These are phyloP conservation scores for Lithohypha guttulata DNA, from an alignment of 2,329 filamentous ascomycete genomes.

Conservation along the genomic window DNA sequence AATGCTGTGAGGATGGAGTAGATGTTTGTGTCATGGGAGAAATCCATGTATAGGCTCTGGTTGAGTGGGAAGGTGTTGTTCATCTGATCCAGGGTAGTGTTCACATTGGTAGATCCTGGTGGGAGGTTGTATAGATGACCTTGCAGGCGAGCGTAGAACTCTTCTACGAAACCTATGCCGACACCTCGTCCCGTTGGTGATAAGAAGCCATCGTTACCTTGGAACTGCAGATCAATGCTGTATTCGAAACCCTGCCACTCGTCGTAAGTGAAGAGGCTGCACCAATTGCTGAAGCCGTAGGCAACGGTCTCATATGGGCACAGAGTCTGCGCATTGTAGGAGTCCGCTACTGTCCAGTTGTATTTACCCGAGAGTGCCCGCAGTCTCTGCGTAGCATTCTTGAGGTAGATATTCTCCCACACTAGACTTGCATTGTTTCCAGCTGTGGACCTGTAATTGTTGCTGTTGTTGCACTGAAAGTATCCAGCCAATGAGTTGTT, in stretches of 20 bases:
- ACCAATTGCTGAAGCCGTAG: slow-evolving; percentile 61
- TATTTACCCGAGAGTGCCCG: slow-evolving; percentile 44
- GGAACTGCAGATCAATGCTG: slow-evolving; percentile 55
- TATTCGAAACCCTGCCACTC: slow-evolving; percentile 68
- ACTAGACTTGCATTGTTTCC: slow-evolving; percentile 44
- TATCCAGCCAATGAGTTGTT: slow-evolving; percentile 62
- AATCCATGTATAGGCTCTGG: slow-evolving; percentile 68
- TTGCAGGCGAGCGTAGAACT: slow-evolving; percentile 57
- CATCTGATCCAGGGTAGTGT: slow-evolving; percentile 38
- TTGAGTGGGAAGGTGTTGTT: slow-evolving; percentile 60
- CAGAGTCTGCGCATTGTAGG: slow-evolving; percentile 54
- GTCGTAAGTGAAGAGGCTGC: slow-evolving; percentile 60
- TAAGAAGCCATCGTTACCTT: slow-evolving; percentile 33
- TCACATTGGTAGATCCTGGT: slow-evolving; percentile 35
- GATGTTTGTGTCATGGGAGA: slow-evolving; percentile 68
- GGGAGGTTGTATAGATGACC: slow-evolving; percentile 21
- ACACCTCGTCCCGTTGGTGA: slow-evolving; percentile 43
- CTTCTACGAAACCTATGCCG: slow-evolving; percentile 59
- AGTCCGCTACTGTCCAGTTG: slow-evolving; percentile 54
- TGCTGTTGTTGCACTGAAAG: slow-evolving; percentile 54
- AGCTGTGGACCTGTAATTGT: slow-evolving; percentile 35
- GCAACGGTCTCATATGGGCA: slow-evolving; percentile 72
- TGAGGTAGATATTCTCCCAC: slow-evolving; percentile 57
- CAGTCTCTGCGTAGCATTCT: slow-evolving; percentile 53
- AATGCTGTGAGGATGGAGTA: slow-evolving; percentile 60